phyloP scores from a whole-genome alignment of 73 alveolate species.

The Paramecium pentaurelia region DNA sequence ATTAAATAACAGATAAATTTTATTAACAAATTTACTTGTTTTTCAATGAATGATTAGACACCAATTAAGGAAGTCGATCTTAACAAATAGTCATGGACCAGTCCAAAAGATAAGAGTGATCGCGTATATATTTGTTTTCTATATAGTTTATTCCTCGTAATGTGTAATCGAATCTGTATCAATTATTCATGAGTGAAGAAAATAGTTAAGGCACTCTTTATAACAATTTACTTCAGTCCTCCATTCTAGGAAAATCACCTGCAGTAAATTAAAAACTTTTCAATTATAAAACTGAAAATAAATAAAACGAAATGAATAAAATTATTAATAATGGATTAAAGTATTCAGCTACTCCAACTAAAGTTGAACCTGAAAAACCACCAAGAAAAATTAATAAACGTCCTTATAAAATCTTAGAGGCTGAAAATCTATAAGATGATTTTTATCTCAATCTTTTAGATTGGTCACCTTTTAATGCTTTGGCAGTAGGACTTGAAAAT shows the following conservation, averaged over 20 bases:
- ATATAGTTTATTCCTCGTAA: slow-evolving; percentile 34
- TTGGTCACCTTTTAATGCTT: slow-evolving; percentile 81
- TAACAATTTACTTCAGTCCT: neutral
- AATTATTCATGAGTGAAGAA: slow-evolving; percentile 35
- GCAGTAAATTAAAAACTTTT: neutral
- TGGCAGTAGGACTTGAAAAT: slow-evolving; percentile 85
- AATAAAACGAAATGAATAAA: neutral
- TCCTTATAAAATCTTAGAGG: slow-evolving; percentile 81
- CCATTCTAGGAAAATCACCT: slow-evolving; percentile 24
- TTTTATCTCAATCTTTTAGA: slow-evolving; percentile 81
- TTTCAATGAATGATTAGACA: slow-evolving; percentile 25
- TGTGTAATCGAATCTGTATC: neutral
- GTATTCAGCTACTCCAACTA: neutral
- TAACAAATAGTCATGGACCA: neutral
- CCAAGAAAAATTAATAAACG: slow-evolving; percentile 71
- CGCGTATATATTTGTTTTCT: neutral
- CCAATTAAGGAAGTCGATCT: slow-evolving; percentile 40
- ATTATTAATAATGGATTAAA: slow-evolving; percentile 7
- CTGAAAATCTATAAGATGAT: slow-evolving; percentile 81
- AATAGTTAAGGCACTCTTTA: neutral
- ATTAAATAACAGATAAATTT: neutral
- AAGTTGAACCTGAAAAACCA: slow-evolving; percentile 46
- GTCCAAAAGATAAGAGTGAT: slow-evolving; percentile 26
- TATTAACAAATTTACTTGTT: neutral
- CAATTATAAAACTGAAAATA: slow-evolving; percentile 24